A percentile compares a stretch with the other conserved stretches of the same genome.
Conservation (phyloP, 768 basidiomycete species). For the Infundibulicybe gibba region DNA sequence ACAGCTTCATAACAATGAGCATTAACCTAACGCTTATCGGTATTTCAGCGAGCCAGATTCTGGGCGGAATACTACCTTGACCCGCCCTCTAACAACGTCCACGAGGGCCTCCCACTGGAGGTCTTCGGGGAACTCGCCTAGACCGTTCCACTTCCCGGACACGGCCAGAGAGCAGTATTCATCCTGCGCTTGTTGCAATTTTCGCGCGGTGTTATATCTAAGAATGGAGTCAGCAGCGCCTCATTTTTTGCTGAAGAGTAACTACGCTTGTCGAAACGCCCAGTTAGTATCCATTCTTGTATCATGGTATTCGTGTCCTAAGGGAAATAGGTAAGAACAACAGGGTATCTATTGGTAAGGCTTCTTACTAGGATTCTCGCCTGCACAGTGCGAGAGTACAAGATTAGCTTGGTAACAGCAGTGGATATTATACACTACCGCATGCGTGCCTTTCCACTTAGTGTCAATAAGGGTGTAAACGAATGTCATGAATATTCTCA, state of each 20-base stretch:
- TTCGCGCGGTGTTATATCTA: conserved; percentile 62
- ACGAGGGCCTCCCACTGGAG: conserved; percentile 79
- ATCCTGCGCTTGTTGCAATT: conserved; percentile 67
- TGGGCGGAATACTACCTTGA: conserved; percentile 46
- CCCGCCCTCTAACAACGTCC: conserved; percentile 73
- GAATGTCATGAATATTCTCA: conserved; percentile 19
- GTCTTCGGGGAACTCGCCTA: conserved; percentile 63
- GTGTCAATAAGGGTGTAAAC: conserved; percentile 1
- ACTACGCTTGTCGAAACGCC: conserved; percentile 64
- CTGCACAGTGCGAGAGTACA: conserved; percentile 18
- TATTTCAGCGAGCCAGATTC: too few relatives aligned
- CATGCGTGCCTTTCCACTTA: conserved; percentile 46
- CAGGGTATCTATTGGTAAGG: neutral
- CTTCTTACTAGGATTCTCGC: conserved; percentile 53
- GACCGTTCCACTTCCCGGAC: conserved; percentile 40
- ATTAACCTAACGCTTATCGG: conserved; percentile 34
- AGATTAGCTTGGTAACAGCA: neutral
- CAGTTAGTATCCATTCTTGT: conserved; percentile 71
- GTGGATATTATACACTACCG: conserved; percentile 31
- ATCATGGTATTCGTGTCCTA: conserved; percentile 34
- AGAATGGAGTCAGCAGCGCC: neutral
- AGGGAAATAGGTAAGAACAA: conserved; percentile 8
- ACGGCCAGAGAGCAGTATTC: conserved; percentile 54
- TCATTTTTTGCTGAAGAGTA: neutral
- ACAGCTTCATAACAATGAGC: conserved; percentile 57